A percentile compares a stretch with the other conserved stretches of the same genome.
phyloP scores from a whole-genome alignment of 371 early-diverging fungal species.

The Mortierella sp. region DNA sequence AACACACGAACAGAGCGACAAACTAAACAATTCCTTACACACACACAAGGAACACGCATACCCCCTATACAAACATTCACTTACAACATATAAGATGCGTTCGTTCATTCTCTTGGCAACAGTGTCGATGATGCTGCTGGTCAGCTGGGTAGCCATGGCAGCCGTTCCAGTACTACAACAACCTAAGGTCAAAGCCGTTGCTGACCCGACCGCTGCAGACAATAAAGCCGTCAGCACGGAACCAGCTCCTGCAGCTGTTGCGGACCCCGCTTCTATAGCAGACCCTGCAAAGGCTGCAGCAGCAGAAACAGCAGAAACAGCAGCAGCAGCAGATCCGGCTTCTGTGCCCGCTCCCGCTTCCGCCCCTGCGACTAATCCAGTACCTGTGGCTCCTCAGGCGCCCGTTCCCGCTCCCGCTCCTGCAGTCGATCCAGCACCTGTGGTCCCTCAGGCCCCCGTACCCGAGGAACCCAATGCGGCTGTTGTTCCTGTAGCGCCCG shows the following conservation, averaged over 20 bases:
- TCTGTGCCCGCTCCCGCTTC: background rate
- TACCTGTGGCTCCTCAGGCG: too few species aligned
- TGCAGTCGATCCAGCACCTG: too few species aligned
- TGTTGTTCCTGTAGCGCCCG: too few species aligned
- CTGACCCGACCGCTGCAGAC: background rate
- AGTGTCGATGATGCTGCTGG: conserved; percentile 16
- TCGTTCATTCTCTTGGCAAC: conserved; percentile 19
- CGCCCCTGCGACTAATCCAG: conserved; percentile 17
- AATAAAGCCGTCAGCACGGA: background rate
- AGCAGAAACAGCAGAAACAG: background rate
- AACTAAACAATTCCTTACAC: too few species aligned
- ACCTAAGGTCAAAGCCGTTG: background rate
- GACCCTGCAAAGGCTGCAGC: background rate
- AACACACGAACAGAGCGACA: too few species aligned
- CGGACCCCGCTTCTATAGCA: background rate
- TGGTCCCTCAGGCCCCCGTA: too few species aligned
- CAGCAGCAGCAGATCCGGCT: background rate
- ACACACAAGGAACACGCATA: too few species aligned
- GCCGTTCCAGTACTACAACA: conserved; percentile 12
- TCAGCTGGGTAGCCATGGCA: conserved; percentile 23
- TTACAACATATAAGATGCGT: conserved; percentile 21
- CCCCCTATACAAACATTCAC: background rate
- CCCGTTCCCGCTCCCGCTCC: too few species aligned
- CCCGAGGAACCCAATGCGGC: too few species aligned
- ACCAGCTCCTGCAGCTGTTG: background rate